Conservation (phyloP, 2,329 filamentous ascomycete genomes). For the Aspergillus ochraceoroseus region DNA sequence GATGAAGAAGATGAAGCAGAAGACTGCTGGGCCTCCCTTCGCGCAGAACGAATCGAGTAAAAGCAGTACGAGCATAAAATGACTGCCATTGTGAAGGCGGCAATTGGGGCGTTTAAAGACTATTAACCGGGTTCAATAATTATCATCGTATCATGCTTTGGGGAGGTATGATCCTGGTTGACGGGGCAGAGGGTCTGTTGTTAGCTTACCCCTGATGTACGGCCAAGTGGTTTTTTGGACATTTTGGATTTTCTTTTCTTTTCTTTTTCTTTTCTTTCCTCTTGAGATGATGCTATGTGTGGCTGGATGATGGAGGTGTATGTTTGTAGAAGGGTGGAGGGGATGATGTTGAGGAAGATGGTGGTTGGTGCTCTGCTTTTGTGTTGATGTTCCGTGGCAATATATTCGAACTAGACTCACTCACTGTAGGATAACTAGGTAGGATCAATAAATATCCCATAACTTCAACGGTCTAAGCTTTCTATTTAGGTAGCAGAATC, state of each 20-base stretch:
- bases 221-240: conserved; percentile 20
- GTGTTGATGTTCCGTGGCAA: too few species aligned
- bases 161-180: not conserved
- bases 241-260: conserved; percentile 10
- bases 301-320: too few species aligned
- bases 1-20: not conserved
- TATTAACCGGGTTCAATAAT: conserved; percentile 24
- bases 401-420: too few species aligned
- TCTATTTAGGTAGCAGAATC: too few species aligned
- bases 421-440: too few species aligned
- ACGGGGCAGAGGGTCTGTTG: not conserved
- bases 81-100: conserved; percentile 59
- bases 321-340: too few species aligned
- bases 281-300: too few species aligned
- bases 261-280: not conserved
- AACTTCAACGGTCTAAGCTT: too few species aligned
- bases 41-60: conserved; percentile 62
- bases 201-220: conserved; percentile 20
- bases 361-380: too few species aligned
- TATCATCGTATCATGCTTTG: too few species aligned
- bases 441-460: too few species aligned
- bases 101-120: conserved; percentile 57
- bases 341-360: too few species aligned
- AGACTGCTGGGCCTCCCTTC: conserved; percentile 53
- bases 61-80: conserved; percentile 58